Conservation (phyloP, 176 grass and related monocot genomes). For the Themeda triandra region DNA sequence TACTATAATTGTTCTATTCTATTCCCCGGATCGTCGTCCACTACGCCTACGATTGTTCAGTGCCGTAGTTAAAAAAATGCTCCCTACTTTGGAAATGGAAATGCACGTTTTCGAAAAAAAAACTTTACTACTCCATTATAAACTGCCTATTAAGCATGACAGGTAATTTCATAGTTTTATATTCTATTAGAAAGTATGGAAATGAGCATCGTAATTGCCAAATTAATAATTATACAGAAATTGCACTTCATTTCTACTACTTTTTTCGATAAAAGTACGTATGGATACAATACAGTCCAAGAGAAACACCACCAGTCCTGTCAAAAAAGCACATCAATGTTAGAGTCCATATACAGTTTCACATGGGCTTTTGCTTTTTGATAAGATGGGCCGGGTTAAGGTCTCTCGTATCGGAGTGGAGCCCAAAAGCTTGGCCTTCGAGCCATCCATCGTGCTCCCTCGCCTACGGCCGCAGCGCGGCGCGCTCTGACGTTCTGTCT, state of each 20-base stretch:
- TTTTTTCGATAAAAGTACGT: too few species aligned
- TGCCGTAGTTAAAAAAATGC: too few species aligned
- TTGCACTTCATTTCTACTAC: too few species aligned
- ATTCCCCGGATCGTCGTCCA: neutral
- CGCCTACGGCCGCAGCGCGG: neutral
- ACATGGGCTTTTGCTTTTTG: neutral
- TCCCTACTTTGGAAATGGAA: too few species aligned
- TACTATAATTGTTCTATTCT: neutral
- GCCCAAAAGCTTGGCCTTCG: neutral
- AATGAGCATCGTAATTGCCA: neutral
- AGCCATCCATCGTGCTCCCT: too few species aligned
- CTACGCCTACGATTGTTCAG: too few species aligned
- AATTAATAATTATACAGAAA: neutral
- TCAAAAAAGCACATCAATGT: too few species aligned
- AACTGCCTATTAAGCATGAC: neutral
- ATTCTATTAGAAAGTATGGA: neutral
- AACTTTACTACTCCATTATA: neutral
- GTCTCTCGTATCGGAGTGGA: neutral
- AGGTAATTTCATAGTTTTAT: neutral
- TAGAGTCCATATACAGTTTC: too few species aligned
- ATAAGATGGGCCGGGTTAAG: neutral
- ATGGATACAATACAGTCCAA: neutral
- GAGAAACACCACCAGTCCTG: neutral
- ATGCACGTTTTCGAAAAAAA: too few species aligned
- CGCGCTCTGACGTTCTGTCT: neutral